Conservation (phyloP, 352 stramenopile genomes). For the Pythium inflatum region DNA sequence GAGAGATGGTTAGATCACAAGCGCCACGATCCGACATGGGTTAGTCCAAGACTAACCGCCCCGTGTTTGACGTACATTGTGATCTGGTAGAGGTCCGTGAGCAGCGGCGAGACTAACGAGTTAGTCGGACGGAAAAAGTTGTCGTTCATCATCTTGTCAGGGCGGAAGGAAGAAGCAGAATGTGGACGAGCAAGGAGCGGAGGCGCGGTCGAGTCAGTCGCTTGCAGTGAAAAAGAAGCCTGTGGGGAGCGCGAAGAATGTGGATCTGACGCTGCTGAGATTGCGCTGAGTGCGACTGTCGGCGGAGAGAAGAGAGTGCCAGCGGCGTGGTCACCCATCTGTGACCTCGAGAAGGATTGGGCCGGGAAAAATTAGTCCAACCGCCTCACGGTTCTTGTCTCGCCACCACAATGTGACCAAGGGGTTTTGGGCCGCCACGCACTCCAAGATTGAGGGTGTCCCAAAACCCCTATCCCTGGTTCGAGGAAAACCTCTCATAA, state of each 20-base stretch:
- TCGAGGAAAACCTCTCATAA: constrained; percentile 16
- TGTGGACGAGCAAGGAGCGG: neutral
- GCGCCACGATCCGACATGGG: constrained; percentile 12
- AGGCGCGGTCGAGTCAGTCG: neutral
- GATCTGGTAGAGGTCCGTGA: constrained; percentile 99
- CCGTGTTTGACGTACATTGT: constrained; percentile 64
- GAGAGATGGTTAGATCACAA: constrained; percentile 3
- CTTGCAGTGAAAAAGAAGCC: constrained; percentile 10
- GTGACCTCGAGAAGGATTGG: constrained; percentile 12
- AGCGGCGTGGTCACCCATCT: constrained; percentile 25
- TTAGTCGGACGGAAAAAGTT: constrained; percentile 86
- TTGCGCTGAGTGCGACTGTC: constrained; percentile 11
- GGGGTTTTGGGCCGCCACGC: constrained; percentile 25
- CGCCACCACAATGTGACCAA: constrained; percentile 23
- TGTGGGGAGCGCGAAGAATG: constrained; percentile 10
- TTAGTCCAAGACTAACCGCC: constrained; percentile 8
- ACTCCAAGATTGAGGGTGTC: constrained; percentile 27
- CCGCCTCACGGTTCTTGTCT: constrained; percentile 3
- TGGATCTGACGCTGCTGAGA: constrained; percentile 19
- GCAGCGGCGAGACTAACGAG: constrained; percentile 93
- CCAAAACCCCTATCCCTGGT: constrained; percentile 26
- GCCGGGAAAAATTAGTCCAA: constrained; percentile 30
- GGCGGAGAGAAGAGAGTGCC: neutral
- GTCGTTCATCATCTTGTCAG: constrained; percentile 44
- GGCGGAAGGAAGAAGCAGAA: neutral